Evolutionary conservation across 345 rosid genomes (phyloP).

Genomic region (Nephelium lappaceum): DNA sequence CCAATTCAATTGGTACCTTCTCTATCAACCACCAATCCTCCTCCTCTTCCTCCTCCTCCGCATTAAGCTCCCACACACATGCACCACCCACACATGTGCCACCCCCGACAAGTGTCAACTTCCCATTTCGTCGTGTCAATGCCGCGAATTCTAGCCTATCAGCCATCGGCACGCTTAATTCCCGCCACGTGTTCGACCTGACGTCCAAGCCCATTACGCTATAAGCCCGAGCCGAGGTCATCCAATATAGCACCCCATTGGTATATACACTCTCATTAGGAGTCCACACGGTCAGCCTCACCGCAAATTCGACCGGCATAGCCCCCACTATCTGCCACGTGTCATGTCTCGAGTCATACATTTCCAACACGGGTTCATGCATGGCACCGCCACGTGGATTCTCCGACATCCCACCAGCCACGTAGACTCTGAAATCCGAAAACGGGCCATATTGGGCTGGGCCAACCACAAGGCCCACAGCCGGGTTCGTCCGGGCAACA

Average conservation of each 20-base stretch:
- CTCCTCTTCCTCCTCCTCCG: constrained; percentile 19
- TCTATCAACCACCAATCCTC: constrained; percentile 36
- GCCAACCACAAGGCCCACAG: constrained; percentile 41
- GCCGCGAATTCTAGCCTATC: constrained; percentile 54
- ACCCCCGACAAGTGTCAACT: constrained; percentile 45
- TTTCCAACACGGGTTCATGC: constrained; percentile 47
- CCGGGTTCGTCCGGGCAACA: constrained; percentile 46
- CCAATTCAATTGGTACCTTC: constrained; percentile 43
- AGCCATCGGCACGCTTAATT: constrained; percentile 44
- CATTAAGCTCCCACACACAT: constrained; percentile 43
- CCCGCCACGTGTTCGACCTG: constrained; percentile 43
- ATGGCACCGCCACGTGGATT: constrained; percentile 35
- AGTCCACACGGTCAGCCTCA: constrained; percentile 62
- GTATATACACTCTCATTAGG: constrained; percentile 51
- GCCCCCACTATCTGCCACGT: constrained; percentile 36
- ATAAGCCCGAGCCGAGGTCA: constrained; percentile 60
- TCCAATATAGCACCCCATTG: constrained; percentile 52
- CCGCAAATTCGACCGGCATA: constrained; percentile 52
- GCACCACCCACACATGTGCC: constrained; percentile 29
- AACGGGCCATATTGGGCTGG: constrained; percentile 7
- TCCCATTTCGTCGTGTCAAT: constrained; percentile 28
- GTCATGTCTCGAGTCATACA: constrained; percentile 41
- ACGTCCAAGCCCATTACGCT: constrained; percentile 50
- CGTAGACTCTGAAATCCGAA: constrained; percentile 39
- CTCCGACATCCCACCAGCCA: constrained; percentile 62